Evolutionary conservation across 140 eudicot genomes (phyloP), one percentile per base, ranked within the genome.

Genomic region (Anethum foeniculum): DNA sequence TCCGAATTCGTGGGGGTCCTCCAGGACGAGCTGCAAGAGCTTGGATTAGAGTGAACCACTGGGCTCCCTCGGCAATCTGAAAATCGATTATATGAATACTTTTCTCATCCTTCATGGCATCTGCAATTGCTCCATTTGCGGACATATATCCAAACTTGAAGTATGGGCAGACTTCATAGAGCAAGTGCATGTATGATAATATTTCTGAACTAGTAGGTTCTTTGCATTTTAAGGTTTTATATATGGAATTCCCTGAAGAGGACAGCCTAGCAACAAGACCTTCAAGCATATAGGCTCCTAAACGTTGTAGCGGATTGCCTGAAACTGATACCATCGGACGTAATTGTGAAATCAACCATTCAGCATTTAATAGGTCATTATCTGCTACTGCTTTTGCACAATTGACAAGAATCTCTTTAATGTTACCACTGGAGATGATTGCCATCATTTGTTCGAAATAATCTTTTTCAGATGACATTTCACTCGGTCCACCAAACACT

Each of bases 51-150:
- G 90, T 90, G 27, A 83, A 80, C 96, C 96, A 90, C 41, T 90
- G 94, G 43, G 85, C 86, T 7, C 96, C 96, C 79, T 90, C 92
- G 30, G 87, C 84, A 2, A 90, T 88, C 76, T 90, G 92, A 38
- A 90, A 86, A 82, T 90, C 96, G 1, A 90, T 84, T 69, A 90
- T 88, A 67, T 90, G 96, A 81, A 90, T 86, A 56, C 43, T 51
- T 39, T 83, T 82, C 78, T 90, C 92, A 47, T 82, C 86, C 81
- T 85, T 90, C 81, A 85, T 83, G 54, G 92, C 96, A 69, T 88
- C 96, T 4, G 96, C 92, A 25, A 90, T 90, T 14, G 92, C 92
- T 18, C 96, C 96, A 36, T 90, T 90, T 38, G 96, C 96, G 51
- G 95, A 90, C 82, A 90, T 79, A 38, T 86, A 90, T 13, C 96